Conservation (phyloP, 805 yeast species). For the Teunomyces stri region DNA sequence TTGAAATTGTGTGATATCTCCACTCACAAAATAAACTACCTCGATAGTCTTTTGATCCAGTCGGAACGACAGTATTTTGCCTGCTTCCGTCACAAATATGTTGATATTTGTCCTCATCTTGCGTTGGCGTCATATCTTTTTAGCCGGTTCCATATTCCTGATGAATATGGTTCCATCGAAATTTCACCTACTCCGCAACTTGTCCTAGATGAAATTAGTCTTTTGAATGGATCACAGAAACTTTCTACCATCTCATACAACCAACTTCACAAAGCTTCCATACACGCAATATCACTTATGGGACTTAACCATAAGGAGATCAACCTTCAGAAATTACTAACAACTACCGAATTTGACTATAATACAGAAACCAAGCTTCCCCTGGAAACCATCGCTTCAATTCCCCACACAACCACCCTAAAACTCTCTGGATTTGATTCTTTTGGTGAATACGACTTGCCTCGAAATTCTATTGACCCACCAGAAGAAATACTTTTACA, state of each 20-base stretch:
- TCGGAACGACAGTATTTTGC: slow-evolving; percentile 14
- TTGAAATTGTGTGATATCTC: slow-evolving; percentile 20
- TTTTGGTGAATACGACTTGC: slow-evolving; percentile 16
- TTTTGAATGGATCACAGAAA: slow-evolving; percentile 26
- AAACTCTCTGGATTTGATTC: slow-evolving; percentile 23
- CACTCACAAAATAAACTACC: neutral
- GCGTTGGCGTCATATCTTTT: slow-evolving; percentile 28
- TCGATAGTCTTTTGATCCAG: slow-evolving; percentile 6
- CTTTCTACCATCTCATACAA: slow-evolving; percentile 20
- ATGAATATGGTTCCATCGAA: slow-evolving; percentile 21
- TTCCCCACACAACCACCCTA: slow-evolving; percentile 14
- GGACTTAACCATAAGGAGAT: slow-evolving; percentile 19
- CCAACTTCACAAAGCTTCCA: slow-evolving; percentile 27
- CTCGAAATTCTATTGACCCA: slow-evolving; percentile 21
- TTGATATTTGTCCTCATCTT: slow-evolving; percentile 27
- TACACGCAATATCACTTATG: slow-evolving; percentile 17
- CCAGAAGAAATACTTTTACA: slow-evolving; percentile 22
- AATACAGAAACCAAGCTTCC: slow-evolving; percentile 11
- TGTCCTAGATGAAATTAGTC: slow-evolving; percentile 14
- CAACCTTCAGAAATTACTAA: slow-evolving; percentile 18
- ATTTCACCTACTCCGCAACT: neutral
- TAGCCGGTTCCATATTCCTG: slow-evolving; percentile 27
- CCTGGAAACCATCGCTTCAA: slow-evolving; percentile 8
- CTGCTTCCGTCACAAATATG: slow-evolving; percentile 20
- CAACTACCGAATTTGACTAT: slow-evolving; percentile 12